Base-by-base conservation (phyloP, 805 yeast genomes). In the Candida tibetensis region DNA sequence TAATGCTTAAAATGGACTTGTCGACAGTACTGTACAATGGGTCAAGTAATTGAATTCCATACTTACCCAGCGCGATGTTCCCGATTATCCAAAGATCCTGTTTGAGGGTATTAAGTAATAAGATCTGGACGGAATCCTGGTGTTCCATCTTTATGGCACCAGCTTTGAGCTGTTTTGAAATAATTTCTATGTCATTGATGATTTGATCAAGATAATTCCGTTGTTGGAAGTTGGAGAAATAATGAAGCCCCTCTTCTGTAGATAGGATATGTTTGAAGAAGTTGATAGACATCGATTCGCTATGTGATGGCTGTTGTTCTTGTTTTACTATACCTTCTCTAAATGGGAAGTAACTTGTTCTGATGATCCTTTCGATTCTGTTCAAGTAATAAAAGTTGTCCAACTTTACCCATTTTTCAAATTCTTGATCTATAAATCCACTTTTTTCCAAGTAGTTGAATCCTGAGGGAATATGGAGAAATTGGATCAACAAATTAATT, bases 31-130 rank as follows among this genome's bases (percentile, higher is more conserved):
- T 49, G 41, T 57, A 55, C 30, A 58, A 41, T 2, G 69, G 65
- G 37, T 64, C 69, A 6, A 69, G 45, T 6, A 68, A 45, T 37
- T 64, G 69, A 16, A 84, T 79, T 0, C 97, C 97, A 36, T 72
- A 63, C 7, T 74, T 74, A 1, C 88, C 76, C 1, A 89, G 76
- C 2, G 90, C 90, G 21, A 90, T 79, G 50, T 82, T 81, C 0
- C 96, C 97, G 23, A 87, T 69, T 1, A 95, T 81, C 97, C 97
- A 91, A 25, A 91, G 51, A 23, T 83, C 77, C 8, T 90, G 85
- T 53, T 86, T 87, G 17, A 91, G 58, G 4, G 34, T 37, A n/a
- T 34, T 37, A 13, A 46, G 28, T 12, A 47, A 36, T 14, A 6
- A 65, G 23, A 14, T 67, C 42, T 14, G 62, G 60, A 5, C 69